These are phyloP conservation scores for Aspergillus unguis DNA, from an alignment of 2,329 filamentous ascomycete species.

Conservation along the genomic window DNA sequence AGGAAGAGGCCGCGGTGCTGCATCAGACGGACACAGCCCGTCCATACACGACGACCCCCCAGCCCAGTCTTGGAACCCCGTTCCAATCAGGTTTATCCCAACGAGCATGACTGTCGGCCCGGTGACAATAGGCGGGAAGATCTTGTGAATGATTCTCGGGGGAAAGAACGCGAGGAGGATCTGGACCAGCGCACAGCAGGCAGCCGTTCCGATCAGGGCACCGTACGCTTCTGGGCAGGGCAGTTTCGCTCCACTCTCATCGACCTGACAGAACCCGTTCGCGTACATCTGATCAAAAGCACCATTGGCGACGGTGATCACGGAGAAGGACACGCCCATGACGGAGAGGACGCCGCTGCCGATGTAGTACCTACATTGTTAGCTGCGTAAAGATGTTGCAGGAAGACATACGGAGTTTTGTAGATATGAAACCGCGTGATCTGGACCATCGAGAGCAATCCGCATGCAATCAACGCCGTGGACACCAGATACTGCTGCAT, in stretches of 20 bases:
- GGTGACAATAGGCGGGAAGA: slow-evolving; percentile 68
- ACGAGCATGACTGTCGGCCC: slow-evolving; percentile 66
- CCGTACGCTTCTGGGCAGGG: slow-evolving; percentile 66
- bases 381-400: background rate
- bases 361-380: slow-evolving; percentile 53
- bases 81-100: slow-evolving; percentile 61
- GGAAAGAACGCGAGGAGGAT: slow-evolving; percentile 63
- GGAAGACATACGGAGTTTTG: slow-evolving; percentile 39
- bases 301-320: slow-evolving; percentile 61
- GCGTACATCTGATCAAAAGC: slow-evolving; percentile 62
- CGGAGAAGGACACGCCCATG: slow-evolving; percentile 65
- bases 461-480: slow-evolving; percentile 65
- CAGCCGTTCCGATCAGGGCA: slow-evolving; percentile 59
- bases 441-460: slow-evolving; percentile 62
- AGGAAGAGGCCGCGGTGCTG: slow-evolving; percentile 58
- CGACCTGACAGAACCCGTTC: slow-evolving; percentile 60
- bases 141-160: slow-evolving; percentile 55
- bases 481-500: slow-evolving; percentile 62
- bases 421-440: slow-evolving; percentile 64
- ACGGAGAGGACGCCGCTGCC: slow-evolving; percentile 66
- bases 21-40: slow-evolving; percentile 56
- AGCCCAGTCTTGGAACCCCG: slow-evolving; percentile 66
- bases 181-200: slow-evolving; percentile 52
- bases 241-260: slow-evolving; percentile 54
- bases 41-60: slow-evolving; percentile 56